These are phyloP conservation scores for Ceratocystis ficicola DNA, from an alignment of 2,329 filamentous ascomycete species.

Conservation along the genomic window DNA sequence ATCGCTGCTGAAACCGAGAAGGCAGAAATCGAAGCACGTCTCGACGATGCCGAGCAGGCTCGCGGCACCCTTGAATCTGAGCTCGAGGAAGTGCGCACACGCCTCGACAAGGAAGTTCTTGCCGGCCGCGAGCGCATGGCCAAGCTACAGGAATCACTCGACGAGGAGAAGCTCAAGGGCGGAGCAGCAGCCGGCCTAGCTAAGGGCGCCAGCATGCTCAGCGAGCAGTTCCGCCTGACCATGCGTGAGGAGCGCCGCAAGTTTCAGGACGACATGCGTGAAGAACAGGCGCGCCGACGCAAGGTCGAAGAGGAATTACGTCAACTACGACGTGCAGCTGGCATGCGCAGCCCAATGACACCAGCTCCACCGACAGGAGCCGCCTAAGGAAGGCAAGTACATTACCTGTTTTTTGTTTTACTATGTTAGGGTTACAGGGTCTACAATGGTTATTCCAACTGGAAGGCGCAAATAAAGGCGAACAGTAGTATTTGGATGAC, in stretches of 20 bases:
- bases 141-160: constrained; percentile 41
- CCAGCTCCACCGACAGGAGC: constrained; percentile 25
- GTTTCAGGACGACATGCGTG: constrained; percentile 43
- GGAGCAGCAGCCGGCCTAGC: constrained; percentile 29
- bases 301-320: constrained; percentile 42
- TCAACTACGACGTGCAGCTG: constrained; percentile 33
- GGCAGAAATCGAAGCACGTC: constrained; percentile 34
- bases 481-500: background rate
- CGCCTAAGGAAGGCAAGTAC: background rate
- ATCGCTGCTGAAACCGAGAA: constrained; percentile 41
- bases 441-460: background rate
- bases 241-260: constrained; percentile 47
- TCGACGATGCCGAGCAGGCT: constrained; percentile 33
- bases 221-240: constrained; percentile 44
- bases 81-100: constrained; percentile 29
- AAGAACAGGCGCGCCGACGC: constrained; percentile 38
- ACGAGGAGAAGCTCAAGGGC: constrained; percentile 36
- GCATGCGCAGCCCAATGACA: constrained; percentile 33
- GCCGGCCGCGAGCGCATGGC: constrained; percentile 30
- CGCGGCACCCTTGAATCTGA: constrained; percentile 32
- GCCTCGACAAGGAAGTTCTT: constrained; percentile 35
- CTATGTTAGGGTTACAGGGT: background rate
- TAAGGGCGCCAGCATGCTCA: constrained; percentile 40
- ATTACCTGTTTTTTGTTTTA: background rate
- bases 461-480: background rate